Evolutionary conservation across 495 filamentous ascomycete genomes (phyloP).

Genomic region (Glarea lozoyensis): DNA sequence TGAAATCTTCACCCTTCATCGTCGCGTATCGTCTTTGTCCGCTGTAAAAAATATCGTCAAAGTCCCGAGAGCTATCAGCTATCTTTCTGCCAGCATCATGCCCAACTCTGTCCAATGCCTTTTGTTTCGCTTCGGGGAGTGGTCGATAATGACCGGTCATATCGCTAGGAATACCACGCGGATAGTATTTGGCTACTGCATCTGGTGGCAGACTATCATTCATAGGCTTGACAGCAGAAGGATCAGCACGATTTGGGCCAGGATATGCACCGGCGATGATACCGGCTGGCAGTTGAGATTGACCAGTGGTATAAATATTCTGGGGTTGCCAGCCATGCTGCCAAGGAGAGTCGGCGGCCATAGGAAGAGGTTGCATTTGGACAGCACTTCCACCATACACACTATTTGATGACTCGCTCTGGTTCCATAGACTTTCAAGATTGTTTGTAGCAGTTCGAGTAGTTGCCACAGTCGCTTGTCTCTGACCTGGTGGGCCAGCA

Average conservation of each 20-base stretch:
- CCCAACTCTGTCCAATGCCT: not conserved
- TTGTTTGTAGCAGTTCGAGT: not conserved
- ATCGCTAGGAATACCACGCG: constrained; percentile 8
- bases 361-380: too few relatives aligned
- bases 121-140: not conserved
- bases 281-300: not conserved
- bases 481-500: constrained; percentile 23
- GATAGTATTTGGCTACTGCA: constrained; percentile 14
- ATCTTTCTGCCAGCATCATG: not conserved
- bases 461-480: constrained; percentile 8
- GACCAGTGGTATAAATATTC: not conserved
- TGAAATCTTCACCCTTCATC: constrained; percentile 7
- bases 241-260: not conserved
- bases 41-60: constrained; percentile 13
- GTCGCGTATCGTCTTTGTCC: constrained; percentile 7
- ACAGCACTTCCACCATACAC: too few relatives aligned
- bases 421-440: not conserved
- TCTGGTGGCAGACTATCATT: constrained; percentile 11
- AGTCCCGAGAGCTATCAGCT: not conserved
- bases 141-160: constrained; percentile 6
- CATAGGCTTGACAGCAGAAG: not conserved
- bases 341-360: not conserved
- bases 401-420: not conserved
- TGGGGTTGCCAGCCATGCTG: not conserved
- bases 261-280: not conserved